Percentiles rank a stretch among this genome's conserved stretches.
Conservation (phyloP, 2,329 filamentous ascomycete genomes). For the Alternaria sp. region DNA sequence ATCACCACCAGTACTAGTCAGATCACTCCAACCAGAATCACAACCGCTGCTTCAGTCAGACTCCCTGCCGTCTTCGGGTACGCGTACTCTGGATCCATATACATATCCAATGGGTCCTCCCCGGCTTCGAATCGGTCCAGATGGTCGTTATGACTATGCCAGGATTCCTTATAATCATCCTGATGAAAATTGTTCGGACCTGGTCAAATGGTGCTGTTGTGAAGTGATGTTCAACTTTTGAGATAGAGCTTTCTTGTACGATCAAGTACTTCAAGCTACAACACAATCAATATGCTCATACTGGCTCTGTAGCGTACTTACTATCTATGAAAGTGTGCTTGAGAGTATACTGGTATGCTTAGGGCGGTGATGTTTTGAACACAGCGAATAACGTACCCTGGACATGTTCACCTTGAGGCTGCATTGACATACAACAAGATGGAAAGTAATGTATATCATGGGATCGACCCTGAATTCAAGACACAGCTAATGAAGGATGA, state of each 20-base stretch:
- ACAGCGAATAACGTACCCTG: neutral
- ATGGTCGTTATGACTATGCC: neutral
- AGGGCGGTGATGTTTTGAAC: neutral
- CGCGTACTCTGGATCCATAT: neutral
- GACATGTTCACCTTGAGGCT: rapidly evolving
- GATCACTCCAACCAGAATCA: neutral
- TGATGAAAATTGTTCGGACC: neutral
- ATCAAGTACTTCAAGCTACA: too few species aligned
- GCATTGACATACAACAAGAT: neutral
- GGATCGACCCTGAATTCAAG: rapidly evolving
- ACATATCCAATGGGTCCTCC: neutral
- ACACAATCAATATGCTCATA: too few species aligned
- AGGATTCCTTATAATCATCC: neutral
- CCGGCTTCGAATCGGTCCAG: neutral
- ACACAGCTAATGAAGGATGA: too few species aligned
- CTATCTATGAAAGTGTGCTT: neutral
- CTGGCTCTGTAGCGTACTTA: neutral
- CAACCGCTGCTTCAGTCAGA: neutral
- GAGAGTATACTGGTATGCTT: rapidly evolving
- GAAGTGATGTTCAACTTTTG: neutral
- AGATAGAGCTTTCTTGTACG: too few species aligned
- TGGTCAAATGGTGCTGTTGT: neutral
- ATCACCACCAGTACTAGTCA: neutral
- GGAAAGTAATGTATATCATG: rapidly evolving
- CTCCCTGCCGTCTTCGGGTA: neutral